Evolutionary conservation across 148 eudicot genomes (phyloP), one percentile per base, ranked within the genome.

Genomic region (Camellia sinensis): DNA sequence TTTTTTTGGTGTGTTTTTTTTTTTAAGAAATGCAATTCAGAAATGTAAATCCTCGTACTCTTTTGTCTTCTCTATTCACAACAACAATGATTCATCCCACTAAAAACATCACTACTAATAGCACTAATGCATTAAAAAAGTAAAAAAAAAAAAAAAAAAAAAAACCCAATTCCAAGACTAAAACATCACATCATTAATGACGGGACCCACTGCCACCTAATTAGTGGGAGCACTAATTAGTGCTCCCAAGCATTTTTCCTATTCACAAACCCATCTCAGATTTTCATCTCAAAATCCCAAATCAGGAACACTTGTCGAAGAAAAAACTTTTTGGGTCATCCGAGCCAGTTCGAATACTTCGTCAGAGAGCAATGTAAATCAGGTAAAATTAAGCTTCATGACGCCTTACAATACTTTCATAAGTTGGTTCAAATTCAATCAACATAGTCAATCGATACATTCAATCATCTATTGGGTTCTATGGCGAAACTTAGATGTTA

Each of bases 391-490:
- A 44, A n/a, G 2, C 54, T 43, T 22, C 45, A 21, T n/a, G 78
- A 75, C 19, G 78, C 78, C 54, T 7, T 60, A 12, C 1, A 11
- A 40, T 75, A 18, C 67, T 75, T 75, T 44, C 54, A 37, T 7
- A n/a, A 75, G 66, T 41, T 75, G 78, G 22, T 61, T 75, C 56
- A 44, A 61, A 61, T 41, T 67, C 37, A 43, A 75, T 68, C 78
- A n/a, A 61, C 52, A 13, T 56, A 56, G 5, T 61, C 78, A 3
- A 61, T 75, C 41, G 56, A 75, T n/a, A 61, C 78, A 61, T 75
- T 75, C 53, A 75, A 75, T 13, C 78, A 75, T 44, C 5, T 75
- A 43, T 45, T 75, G 37, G 41, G 68, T 29, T 75, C 78, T 14
- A 29, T 75, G 22, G 50, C 68, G 56, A 61, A 75, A n/a, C 68